Conservation (phyloP, 345 rosid genomes). For the Bruguiera sexangula region DNA sequence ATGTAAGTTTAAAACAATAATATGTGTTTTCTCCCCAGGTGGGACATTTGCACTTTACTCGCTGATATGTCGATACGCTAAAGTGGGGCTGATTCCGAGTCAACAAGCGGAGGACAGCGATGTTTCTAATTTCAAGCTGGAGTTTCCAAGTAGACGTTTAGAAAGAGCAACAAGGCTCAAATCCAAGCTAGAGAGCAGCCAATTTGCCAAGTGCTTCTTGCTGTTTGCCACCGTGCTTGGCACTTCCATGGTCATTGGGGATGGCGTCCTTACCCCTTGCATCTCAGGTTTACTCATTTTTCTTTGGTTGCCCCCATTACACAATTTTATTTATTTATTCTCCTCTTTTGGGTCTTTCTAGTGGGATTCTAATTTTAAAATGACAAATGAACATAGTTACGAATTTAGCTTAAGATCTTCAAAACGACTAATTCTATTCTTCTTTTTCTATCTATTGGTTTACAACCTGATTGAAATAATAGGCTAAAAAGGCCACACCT, state of each 20-base stretch:
- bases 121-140: slow-evolving; percentile 43
- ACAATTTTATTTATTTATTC: no score
- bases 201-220: slow-evolving; percentile 21
- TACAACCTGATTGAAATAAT: no score
- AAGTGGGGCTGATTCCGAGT: slow-evolving; percentile 39
- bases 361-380: no score
- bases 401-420: no score
- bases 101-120: slow-evolving; percentile 44
- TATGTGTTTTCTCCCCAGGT: slow-evolving; percentile 25
- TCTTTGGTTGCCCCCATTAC: no score
- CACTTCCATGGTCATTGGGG: slow-evolving; percentile 57
- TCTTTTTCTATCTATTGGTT: no score
- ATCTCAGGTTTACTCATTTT: slow-evolving; percentile 38
- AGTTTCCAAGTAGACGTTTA: slow-evolving; percentile 14
- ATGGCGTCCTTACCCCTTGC: slow-evolving; percentile 53
- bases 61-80: slow-evolving; percentile 49
- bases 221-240: slow-evolving; percentile 44
- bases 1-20: neutral
- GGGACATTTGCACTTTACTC: slow-evolving; percentile 68
- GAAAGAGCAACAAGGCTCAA: slow-evolving; percentile 20
- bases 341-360: no score
- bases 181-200: slow-evolving; percentile 24
- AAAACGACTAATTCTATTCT: no score
- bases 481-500: no score
- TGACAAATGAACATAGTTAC: no score